phyloP scores from a whole-genome alignment of 495 filamentous ascomycete species.

The Neurospora sp. region DNA sequence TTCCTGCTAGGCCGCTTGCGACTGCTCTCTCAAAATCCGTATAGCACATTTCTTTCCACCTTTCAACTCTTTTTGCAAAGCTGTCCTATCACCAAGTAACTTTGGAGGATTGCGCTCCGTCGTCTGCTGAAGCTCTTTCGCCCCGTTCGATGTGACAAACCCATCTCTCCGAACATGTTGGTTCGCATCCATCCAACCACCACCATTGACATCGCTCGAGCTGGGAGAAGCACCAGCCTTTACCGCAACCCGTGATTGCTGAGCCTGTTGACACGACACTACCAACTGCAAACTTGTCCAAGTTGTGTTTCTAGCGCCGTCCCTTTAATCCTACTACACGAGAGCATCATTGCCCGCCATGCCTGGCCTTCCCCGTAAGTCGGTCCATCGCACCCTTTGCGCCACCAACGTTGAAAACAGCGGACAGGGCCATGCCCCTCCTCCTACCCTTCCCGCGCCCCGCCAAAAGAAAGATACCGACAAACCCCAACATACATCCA shows the following conservation, averaged over 20 bases:
- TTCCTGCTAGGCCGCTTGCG: neutral
- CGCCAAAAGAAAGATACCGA: conserved; percentile 7
- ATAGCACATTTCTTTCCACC: neutral
- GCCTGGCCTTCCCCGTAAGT: conserved; percentile 82
- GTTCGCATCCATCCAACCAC: conserved; percentile 16
- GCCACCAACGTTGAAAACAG: conserved; percentile 1
- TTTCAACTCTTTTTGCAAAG: neutral
- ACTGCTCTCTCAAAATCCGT: neutral
- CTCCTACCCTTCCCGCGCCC: conserved; percentile 3
- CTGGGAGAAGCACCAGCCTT: conserved; percentile 17
- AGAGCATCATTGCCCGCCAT: conserved; percentile 40
- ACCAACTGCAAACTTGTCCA: neutral
- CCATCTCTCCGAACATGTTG: conserved; percentile 24
- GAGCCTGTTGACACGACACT: neutral
- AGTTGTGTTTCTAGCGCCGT: neutral
- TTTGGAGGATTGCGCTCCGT: neutral
- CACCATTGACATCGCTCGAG: conserved; percentile 24
- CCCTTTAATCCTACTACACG: neutral
- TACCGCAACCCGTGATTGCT: conserved; percentile 12
- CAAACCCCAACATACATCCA: neutral
- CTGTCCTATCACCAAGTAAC: neutral
- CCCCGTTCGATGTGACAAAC: conserved; percentile 16
- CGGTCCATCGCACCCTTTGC: neutral
- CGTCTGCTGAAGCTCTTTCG: neutral
- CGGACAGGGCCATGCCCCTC: neutral